A percentile compares a stretch with the other conserved stretches of the same genome.
These are phyloP conservation scores for Chaetomium sp. DNA, from an alignment of 2,329 filamentous ascomycete genomes.

Conservation along the genomic window DNA sequence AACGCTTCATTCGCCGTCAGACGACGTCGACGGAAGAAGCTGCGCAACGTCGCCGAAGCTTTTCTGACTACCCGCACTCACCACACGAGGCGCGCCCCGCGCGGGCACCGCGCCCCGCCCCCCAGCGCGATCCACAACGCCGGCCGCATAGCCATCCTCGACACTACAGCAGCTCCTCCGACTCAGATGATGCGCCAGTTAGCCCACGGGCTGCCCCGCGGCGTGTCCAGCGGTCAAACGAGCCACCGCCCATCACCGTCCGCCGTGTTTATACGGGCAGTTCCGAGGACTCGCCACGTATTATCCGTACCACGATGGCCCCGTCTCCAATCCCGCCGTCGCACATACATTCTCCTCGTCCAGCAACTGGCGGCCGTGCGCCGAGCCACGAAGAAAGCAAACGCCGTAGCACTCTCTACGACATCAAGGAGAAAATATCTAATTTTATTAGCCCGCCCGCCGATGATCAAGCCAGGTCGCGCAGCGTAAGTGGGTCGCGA, in stretches of 20 bases:
- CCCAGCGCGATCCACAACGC: conserved; percentile 38
- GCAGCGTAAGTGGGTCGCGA: conserved; percentile 44
- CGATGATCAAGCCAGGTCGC: conserved; percentile 39
- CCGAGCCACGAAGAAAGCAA: conserved; percentile 41
- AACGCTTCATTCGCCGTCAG: conserved; percentile 37
- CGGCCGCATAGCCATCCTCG: conserved; percentile 56
- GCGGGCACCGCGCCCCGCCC: conserved; percentile 41
- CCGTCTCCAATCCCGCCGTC: conserved; percentile 38
- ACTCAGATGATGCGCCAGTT: conserved; percentile 42
- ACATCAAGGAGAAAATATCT: conserved; percentile 49
- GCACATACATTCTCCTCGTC: conserved; percentile 27
- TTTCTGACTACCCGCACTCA: conserved; percentile 52
- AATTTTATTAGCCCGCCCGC: conserved; percentile 46
- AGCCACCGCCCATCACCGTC: conserved; percentile 37
- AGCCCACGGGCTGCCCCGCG: conserved; percentile 32
- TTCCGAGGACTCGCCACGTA: conserved; percentile 27
- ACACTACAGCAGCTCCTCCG: conserved; percentile 48
- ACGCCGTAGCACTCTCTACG: conserved; percentile 41
- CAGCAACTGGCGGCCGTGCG: conserved; percentile 4
- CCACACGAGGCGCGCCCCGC: conserved; percentile 35
- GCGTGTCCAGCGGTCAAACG: conserved; percentile 33
- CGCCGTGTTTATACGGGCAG: conserved; percentile 40
- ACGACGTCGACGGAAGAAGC: conserved; percentile 46
- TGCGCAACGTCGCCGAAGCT: conserved; percentile 52
- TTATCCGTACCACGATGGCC: conserved; percentile 27